A percentile compares a stretch with the other conserved stretches of the same genome.
These are phyloP conservation scores for Cytospora piceicola DNA, from an alignment of 2,329 filamentous ascomycete genomes.

Conservation along the genomic window DNA sequence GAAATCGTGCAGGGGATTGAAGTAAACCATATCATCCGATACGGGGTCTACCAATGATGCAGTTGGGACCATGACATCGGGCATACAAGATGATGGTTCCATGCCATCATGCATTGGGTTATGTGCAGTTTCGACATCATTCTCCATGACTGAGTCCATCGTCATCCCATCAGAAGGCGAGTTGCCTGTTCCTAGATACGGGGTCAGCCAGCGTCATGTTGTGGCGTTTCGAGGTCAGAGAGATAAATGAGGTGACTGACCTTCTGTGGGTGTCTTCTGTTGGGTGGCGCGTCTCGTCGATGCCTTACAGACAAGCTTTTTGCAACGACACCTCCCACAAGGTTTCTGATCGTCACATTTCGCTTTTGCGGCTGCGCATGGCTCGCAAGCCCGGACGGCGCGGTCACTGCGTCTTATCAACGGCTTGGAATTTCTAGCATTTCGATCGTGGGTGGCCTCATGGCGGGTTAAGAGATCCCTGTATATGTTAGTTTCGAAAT, in stretches of 20 bases:
- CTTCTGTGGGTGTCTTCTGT: constrained; percentile 32
- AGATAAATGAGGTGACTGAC: constrained; percentile 17
- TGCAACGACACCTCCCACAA: constrained; percentile 36
- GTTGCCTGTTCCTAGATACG: constrained; percentile 4
- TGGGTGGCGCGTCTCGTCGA: constrained; percentile 30
- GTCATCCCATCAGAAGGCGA: constrained; percentile 13
- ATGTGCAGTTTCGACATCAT: constrained; percentile 6
- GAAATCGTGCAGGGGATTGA: constrained; percentile 37
- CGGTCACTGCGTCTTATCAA: constrained; percentile 38
- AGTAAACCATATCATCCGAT: constrained; percentile 35
- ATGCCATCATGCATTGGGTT: constrained; percentile 12
- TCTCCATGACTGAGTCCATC: constrained; percentile 9
- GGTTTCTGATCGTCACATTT: constrained; percentile 40
- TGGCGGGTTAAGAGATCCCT: constrained; percentile 39
- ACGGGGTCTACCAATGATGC: constrained; percentile 35
- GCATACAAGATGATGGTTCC: constrained; percentile 18
- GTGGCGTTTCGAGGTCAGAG: not conserved
- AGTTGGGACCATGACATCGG: constrained; percentile 18
- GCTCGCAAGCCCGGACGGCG: constrained; percentile 36
- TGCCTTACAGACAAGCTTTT: constrained; percentile 35
- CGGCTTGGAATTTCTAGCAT: constrained; percentile 35
- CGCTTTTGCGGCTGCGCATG: constrained; percentile 38
- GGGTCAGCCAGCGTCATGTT: constrained; percentile 6
- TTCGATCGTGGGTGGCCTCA: constrained; percentile 38
- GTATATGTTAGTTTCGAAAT: not conserved